Conservation (phyloP, 306 rosid species). For the Datisca glomerata region DNA sequence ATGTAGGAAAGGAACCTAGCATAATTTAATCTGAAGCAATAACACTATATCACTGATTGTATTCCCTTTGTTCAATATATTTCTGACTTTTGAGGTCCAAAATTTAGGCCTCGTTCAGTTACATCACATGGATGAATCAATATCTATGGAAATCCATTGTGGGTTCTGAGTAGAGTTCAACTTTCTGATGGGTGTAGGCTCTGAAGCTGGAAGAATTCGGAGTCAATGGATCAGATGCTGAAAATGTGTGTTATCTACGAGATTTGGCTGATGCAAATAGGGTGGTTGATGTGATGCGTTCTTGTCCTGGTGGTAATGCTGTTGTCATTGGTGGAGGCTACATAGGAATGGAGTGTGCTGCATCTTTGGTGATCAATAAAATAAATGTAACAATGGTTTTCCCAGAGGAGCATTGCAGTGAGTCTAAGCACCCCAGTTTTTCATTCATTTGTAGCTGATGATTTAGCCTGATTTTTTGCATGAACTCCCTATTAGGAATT, state of each 20-base stretch:
- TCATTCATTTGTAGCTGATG: not conserved
- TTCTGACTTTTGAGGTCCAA: too few species aligned
- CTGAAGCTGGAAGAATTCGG: slow-evolving; percentile 96
- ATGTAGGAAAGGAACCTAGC: too few species aligned
- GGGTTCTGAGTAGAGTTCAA: slow-evolving; percentile 1
- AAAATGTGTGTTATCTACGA: slow-evolving; percentile 85
- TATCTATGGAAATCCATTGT: not conserved
- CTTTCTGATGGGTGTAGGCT: slow-evolving; percentile 32
- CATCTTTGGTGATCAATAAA: slow-evolving; percentile 86
- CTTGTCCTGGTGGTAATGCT: slow-evolving; percentile 74
- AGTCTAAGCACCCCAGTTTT: slow-evolving; percentile 16
- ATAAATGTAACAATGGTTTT: slow-evolving; percentile 85
- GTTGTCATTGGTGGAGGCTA: slow-evolving; percentile 97
- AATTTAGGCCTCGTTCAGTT: too few species aligned
- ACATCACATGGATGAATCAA: too few species aligned
- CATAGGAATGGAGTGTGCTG: slow-evolving; percentile 98
- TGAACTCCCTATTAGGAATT: not conserved
- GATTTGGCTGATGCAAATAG: slow-evolving; percentile 74
- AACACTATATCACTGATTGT: too few species aligned
- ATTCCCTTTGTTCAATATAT: too few species aligned
- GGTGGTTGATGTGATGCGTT: slow-evolving; percentile 46
- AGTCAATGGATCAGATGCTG: slow-evolving; percentile 84
- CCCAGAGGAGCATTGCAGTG: slow-evolving; percentile 98
- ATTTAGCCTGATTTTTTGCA: not conserved
- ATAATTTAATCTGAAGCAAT: too few species aligned